Evolutionary conservation across 2,329 filamentous ascomycete species (phyloP), one percentile per base, ranked within the genome.

Genomic region (Penicillium rolfsii): DNA sequence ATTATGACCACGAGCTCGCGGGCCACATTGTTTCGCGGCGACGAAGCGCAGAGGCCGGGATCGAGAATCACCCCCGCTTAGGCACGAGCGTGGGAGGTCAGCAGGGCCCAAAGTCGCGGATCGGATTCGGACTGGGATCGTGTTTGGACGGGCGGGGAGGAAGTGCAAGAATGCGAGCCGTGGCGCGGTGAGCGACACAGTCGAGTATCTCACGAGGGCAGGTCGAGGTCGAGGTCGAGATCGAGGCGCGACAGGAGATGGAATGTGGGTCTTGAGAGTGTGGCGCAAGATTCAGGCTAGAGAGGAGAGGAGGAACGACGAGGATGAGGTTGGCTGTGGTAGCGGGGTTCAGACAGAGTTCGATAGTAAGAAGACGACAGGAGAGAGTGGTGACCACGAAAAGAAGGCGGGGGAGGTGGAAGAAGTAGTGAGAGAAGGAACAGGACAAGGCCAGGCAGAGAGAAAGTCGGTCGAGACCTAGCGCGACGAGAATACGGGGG

Each of bases 391-490:
- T 19, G 35, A 16, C 35, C 40, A 53, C 40, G 41, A 64, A 26
- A 11, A 33, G 49, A 52, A 41, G 38, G 19, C 19, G 38, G 40
- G 40, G n/a, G 19, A 11, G 12, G 57, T 50, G 59, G 53, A 19
- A 59, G 61, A 45, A 60, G 50, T 36, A 22, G 19, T 22, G 19
- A 22, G 53, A 77, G 49, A 85, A 83, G 64, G 91, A 19, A 22
- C 3, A 41, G 40, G 40, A 41, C n/a, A n/a, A n/a, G 16, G 5
- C 30, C 24, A 30, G 45, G 45, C 45, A 48, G 45, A 30, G 45
- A 48, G 6, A 22, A 41, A 24, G 45, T 30, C 16, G 45, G 45
- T 30, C 26, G 45, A 48, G 45, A 26, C 45, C 45, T 26, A 26
- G 43, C 5, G 14, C 6, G 9, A 30, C 14, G 45, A 14, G 26